Conservation (phyloP, 2,329 filamentous ascomycete genomes). For the Fusarium stilboides region DNA sequence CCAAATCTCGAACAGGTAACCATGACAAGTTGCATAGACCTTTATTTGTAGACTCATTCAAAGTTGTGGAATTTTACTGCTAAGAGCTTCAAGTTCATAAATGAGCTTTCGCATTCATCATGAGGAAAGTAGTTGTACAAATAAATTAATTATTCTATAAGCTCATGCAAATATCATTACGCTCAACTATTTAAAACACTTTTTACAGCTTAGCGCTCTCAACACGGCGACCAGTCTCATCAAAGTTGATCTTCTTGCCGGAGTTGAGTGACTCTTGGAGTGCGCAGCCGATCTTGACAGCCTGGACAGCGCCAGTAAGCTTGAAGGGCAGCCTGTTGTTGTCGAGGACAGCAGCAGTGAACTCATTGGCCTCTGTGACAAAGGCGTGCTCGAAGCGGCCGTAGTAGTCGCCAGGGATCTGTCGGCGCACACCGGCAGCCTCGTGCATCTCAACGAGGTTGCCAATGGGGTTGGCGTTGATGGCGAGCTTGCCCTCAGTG, state of each 20-base stretch:
- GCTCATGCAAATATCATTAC: background rate
- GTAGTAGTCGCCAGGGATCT: constrained; percentile 75
- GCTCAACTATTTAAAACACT: background rate
- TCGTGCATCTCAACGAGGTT: constrained; percentile 71
- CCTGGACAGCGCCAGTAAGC: constrained; percentile 70
- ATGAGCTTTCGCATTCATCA: too few species aligned
- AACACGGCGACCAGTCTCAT: constrained; percentile 57
- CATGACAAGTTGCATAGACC: too few species aligned
- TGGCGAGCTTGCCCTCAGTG: constrained; percentile 73
- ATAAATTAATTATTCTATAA: constrained; percentile 20
- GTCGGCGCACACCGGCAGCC: constrained; percentile 64
- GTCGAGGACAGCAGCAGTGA: constrained; percentile 72
- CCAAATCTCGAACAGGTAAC: too few species aligned
- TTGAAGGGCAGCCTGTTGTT: constrained; percentile 70
- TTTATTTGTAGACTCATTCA: too few species aligned
- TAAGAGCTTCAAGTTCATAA: too few species aligned
- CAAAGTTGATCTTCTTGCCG: constrained; percentile 72
- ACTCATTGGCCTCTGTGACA: constrained; percentile 75
- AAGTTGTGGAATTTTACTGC: too few species aligned
- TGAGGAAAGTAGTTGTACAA: background rate
- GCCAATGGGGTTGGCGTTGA: constrained; percentile 71
- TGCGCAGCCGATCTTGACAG: constrained; percentile 73
- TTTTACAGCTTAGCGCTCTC: constrained; percentile 46
- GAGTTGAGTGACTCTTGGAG: constrained; percentile 71
- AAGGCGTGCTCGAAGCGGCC: constrained; percentile 76